Evolutionary conservation across 345 rosid genomes (phyloP).

Genomic region (Hirschfeldia incana): DNA sequence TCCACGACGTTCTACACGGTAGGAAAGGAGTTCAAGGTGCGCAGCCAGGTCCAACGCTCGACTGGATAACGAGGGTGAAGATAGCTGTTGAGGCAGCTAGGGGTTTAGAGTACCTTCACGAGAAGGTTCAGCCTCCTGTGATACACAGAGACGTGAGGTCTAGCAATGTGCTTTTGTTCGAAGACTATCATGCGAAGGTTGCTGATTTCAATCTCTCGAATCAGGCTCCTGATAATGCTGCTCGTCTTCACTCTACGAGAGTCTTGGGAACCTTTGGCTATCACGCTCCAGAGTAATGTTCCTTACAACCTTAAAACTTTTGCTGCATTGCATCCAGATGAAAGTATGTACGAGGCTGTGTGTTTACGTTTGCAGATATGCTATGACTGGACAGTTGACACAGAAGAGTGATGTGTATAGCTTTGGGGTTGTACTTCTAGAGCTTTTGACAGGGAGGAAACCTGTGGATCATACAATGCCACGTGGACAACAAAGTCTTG

Average conservation of each 20-base stretch:
- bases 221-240: neutral
- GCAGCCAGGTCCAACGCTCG: neutral
- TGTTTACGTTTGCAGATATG: neutral
- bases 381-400: neutral
- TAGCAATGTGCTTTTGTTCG: neutral
- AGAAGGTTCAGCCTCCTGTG: neutral
- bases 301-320: neutral
- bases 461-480: neutral
- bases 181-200: neutral
- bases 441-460: neutral
- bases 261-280: neutral
- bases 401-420: neutral
- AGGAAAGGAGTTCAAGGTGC: neutral
- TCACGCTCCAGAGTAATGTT: neutral
- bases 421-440: neutral
- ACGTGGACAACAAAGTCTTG: neutral
- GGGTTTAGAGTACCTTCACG: neutral
- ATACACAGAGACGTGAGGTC: neutral
- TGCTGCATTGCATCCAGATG: neutral
- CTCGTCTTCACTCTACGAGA: neutral
- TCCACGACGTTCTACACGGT: neutral
- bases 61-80: neutral
- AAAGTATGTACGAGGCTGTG: no score
- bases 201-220: neutral
- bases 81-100: neutral